Evolutionary conservation across 345 rosid genomes (phyloP), one percentile per base, ranked within the genome.

Genomic region (Lepidium aucheri): DNA sequence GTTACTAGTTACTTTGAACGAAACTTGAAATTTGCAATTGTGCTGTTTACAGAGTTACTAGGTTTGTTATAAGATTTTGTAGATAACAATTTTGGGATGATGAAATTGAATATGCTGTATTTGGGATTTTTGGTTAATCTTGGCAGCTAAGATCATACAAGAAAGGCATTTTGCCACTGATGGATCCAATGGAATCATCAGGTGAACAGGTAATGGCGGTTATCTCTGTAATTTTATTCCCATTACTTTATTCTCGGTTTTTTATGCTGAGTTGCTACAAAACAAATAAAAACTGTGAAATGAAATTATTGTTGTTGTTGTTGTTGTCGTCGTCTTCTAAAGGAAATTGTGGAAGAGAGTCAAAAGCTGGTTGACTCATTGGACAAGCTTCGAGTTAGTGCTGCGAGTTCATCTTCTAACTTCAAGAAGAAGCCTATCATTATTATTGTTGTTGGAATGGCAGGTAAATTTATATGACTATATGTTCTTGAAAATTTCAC

Each of bases 401-500:
- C 68, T 52, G 76, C 63, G 12, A 65, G 68, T 41, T 74, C 90
- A 18, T 79, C 86, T 5, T 20, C 68, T 4, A 73, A 64, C 45
- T 85, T 89, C 80, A 83, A 74, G 80, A 86, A 73, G 77, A 89
- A 86, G 78, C 96, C 96, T 12, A 59, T 85, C 44, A 75, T 86
- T 57, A 76, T 89, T 3, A 80, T 89, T 70, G 89, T 89, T 68
- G 83, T 89, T 3, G 96, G 96, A 63, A 89, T 89, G 96, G 93
- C 96, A 61, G 96, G 93, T 86, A 60, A 53, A 58, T 51, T 51
- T 17, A 7, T 40, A 11, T 33, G 9, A 22, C 52, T 38, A 0
- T 28, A 38, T 47, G 43, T 67, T 58, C 15, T 9, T 28, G 7
- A 14, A 60, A 17, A n/a, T 32, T 28, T 26, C 53, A 22, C 28